Evolutionary conservation across 192 early-diverging fungal species (phyloP).

Genomic region (Cetraspora pellucida): DNA sequence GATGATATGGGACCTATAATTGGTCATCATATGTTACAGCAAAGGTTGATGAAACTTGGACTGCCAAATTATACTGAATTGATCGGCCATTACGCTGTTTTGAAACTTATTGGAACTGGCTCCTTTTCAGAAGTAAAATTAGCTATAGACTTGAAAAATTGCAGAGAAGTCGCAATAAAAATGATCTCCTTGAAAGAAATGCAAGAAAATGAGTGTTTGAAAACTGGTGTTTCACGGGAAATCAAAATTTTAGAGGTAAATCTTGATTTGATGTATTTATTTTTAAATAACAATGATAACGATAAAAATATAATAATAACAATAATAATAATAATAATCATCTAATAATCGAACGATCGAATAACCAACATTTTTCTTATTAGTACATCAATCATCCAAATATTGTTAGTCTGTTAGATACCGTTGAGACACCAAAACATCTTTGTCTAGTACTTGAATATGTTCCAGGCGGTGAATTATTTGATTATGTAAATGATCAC

Average conservation of each 20-base stretch:
- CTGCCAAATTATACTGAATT: background rate
- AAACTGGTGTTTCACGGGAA: conserved; percentile 44
- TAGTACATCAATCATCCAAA: conserved; percentile 67
- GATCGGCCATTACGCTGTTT: conserved; percentile 24
- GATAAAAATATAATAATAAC: background rate
- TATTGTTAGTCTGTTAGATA: conserved; percentile 64
- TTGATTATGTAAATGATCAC: conserved; percentile 66
- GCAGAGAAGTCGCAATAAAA: conserved; percentile 59
- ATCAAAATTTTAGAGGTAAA: conserved; percentile 49
- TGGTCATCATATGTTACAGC: background rate
- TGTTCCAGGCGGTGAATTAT: conserved; percentile 73
- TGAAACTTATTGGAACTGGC: conserved; percentile 53
- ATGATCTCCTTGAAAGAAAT: conserved; percentile 52
- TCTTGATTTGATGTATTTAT: background rate
- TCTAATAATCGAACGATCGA: background rate
- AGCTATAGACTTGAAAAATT: conserved; percentile 50
- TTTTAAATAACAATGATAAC: background rate
- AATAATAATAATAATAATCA: too few relatives aligned
- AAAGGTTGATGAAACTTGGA: conserved; percentile 1
- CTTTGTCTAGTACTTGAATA: conserved; percentile 73
- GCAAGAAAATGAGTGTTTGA: conserved; percentile 44
- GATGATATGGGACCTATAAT: conserved; percentile 3
- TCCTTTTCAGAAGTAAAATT: conserved; percentile 65
- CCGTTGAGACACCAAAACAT: conserved; percentile 63
- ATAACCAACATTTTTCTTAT: conserved; percentile 21